phyloP scores from a whole-genome alignment of 495 filamentous ascomycete species.

The Evansstolkia leycettana region DNA sequence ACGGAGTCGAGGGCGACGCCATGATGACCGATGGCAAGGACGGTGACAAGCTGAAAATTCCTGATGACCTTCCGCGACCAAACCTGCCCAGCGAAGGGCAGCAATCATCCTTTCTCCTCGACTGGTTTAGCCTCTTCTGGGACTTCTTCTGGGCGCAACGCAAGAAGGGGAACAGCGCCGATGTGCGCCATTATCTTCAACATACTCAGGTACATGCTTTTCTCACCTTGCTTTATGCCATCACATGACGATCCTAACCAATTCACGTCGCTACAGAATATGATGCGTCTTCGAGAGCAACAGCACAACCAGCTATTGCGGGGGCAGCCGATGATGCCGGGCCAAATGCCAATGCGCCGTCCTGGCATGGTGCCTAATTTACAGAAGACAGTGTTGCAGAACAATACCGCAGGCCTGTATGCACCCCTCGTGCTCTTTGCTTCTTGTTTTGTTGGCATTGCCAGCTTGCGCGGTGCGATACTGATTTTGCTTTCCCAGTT shows the following conservation, averaged over 20 bases:
- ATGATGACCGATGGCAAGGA: slow-evolving; percentile 81
- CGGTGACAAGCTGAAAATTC: slow-evolving; percentile 55
- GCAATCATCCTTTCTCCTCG: slow-evolving; percentile 71
- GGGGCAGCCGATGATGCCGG: slow-evolving; percentile 61
- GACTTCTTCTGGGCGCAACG: slow-evolving; percentile 78
- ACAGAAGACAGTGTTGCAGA: slow-evolving; percentile 64
- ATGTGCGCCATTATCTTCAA: slow-evolving; percentile 56
- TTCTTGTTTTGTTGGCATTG: slow-evolving; percentile 1
- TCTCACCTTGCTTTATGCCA: not conserved
- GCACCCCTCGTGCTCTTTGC: slow-evolving; percentile 5
- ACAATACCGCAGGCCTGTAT: slow-evolving; percentile 42
- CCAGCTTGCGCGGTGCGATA: slow-evolving; percentile 3
- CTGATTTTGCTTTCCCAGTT: slow-evolving; percentile 14
- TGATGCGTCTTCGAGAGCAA: slow-evolving; percentile 31
- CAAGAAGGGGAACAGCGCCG: slow-evolving; percentile 40
- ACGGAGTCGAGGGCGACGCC: slow-evolving; percentile 65
- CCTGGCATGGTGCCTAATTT: slow-evolving; percentile 40
- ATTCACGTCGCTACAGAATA: slow-evolving; percentile 17
- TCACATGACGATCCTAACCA: slow-evolving; percentile 7
- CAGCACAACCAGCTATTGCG: slow-evolving; percentile 56
- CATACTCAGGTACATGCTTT: slow-evolving; percentile 64
- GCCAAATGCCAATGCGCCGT: slow-evolving; percentile 44
- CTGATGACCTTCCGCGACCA: slow-evolving; percentile 68
- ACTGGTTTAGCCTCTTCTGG: slow-evolving; percentile 97
- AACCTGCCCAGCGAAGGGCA: slow-evolving; percentile 47